Evolutionary conservation across 208 protist genomes (phyloP), one percentile per base, ranked within the genome.

Genomic region (Trypanosoma mega): DNA sequence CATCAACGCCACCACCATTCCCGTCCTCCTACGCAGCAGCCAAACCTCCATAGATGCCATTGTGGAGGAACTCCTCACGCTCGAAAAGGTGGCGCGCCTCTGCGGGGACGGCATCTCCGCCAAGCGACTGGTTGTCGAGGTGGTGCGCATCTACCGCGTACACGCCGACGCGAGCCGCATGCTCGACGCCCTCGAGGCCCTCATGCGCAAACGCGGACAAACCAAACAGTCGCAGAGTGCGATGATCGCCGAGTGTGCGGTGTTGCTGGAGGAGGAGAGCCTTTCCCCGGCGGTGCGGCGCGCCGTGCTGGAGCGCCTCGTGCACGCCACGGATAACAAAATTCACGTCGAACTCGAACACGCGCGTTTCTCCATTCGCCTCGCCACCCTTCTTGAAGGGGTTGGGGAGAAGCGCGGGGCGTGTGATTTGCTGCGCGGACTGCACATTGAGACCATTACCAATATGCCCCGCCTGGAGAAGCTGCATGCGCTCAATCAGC

Each of bases 391-490:
- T 2, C 85, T 95, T 57, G 96, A 98, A 55, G 80, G 75, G 3
- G 76, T 86, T 21, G 96, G 96, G 18, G 58, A 90, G n/a, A 94
- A 98, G 61, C 69, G 71, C 20, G 84, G 93, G 20, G 97, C 97
- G 34, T 90, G 84, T 51, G 91, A 98, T 48, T 85, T 98, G 56
- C 58, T 99, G 20, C 91, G 96, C 47, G 88, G 92, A 33, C 71
- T 99, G 44, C 97, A 98, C 68, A 90, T 99, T 47, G 97, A 99
- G 68, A 99, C 97, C 2, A 97, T 98, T 62, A 97, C 94, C n/a
- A 95, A 94, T 56, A 98, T 99, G 97, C 93, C 97, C 1, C 85
- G 87, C 41, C 48, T 84, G 21, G 97, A 99, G 63, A 99, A 99
- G 82, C 72, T 97, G 23, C 85, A 97, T 45, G 96, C 94, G 31